Conservation (phyloP, 2,329 filamentous ascomycete species). For the Aspergillus japonicus region DNA sequence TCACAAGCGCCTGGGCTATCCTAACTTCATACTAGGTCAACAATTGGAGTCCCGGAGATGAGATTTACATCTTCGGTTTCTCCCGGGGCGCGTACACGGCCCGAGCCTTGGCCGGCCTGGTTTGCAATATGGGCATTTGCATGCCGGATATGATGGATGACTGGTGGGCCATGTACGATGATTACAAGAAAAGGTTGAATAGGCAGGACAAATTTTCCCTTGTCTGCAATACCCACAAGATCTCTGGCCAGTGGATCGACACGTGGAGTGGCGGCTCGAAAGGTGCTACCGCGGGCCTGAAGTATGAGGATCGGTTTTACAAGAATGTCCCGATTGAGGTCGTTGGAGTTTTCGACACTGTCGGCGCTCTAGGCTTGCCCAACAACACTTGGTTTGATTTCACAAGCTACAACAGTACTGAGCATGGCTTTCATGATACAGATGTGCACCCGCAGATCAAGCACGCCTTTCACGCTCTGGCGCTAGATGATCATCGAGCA, state of each 20-base stretch:
- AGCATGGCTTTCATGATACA: not conserved
- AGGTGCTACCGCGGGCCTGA: not conserved
- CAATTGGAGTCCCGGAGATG: slow-evolving; percentile 12
- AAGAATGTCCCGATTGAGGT: slow-evolving; percentile 19
- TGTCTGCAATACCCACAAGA: too few species aligned
- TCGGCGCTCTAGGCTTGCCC: slow-evolving; percentile 34
- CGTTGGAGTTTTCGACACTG: slow-evolving; percentile 37
- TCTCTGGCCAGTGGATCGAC: too few species aligned
- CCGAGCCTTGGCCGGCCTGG: slow-evolving; percentile 12
- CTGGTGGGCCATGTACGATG: not conserved
- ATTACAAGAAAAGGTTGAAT: not conserved
- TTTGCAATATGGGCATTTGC: slow-evolving; percentile 12
- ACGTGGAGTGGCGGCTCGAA: not conserved
- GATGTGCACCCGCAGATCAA: slow-evolving; percentile 29
- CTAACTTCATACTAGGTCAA: slow-evolving; percentile 9
- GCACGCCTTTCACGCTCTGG: slow-evolving; percentile 42
- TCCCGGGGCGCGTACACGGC: slow-evolving; percentile 16
- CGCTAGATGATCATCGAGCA: slow-evolving; percentile 39
- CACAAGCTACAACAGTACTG: not conserved
- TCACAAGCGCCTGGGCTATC: slow-evolving; percentile 1
- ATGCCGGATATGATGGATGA: slow-evolving; percentile 1
- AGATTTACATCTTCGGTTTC: slow-evolving; percentile 17
- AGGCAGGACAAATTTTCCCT: too few species aligned
- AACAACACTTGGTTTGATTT: slow-evolving; percentile 15
- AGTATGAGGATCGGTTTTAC: not conserved